A percentile compares a stretch with the other conserved stretches of the same genome.
Conservation (phyloP, 1,284 basidiomycete species). For the Cryptococcus jaspeensis region DNA sequence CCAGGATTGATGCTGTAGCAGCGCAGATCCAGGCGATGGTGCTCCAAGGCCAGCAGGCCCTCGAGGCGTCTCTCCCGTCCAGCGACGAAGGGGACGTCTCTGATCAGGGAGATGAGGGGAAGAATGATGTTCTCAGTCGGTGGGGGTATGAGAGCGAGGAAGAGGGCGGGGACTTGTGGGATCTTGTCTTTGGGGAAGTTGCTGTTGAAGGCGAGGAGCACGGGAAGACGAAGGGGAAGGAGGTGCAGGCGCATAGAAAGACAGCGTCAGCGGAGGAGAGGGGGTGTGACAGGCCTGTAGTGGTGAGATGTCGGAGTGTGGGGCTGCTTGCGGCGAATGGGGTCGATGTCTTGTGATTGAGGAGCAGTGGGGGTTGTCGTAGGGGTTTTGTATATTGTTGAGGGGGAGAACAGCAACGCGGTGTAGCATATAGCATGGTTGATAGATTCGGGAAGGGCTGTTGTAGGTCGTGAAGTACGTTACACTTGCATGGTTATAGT, state of each 20-base stretch:
- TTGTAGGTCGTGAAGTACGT: neutral
- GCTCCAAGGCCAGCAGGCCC: conserved; percentile 13
- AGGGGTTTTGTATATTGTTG: neutral
- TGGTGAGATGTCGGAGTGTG: neutral
- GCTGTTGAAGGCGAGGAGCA: neutral
- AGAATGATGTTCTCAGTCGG: neutral
- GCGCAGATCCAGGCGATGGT: conserved; percentile 8
- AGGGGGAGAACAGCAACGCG: no score
- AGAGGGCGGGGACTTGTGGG: neutral
- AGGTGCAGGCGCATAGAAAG: neutral
- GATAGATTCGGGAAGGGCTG: neutral
- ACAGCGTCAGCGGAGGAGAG: neutral
- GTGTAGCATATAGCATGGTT: no score
- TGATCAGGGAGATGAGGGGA: neutral
- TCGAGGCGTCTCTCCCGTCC: conserved; percentile 2
- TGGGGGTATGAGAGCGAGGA: neutral
- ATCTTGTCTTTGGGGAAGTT: neutral
- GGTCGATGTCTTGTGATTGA: neutral
- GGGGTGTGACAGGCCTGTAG: neutral
- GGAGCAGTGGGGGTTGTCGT: neutral
- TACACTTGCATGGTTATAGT: neutral
- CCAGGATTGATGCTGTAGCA: conserved; percentile 14
- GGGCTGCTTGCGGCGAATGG: neutral
- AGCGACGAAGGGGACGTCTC: neutral
- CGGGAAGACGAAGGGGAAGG: neutral